Evolutionary conservation across 2,329 filamentous ascomycete genomes (phyloP), one percentile per base, ranked within the genome.

Genomic region (Aureobasidium lini): DNA sequence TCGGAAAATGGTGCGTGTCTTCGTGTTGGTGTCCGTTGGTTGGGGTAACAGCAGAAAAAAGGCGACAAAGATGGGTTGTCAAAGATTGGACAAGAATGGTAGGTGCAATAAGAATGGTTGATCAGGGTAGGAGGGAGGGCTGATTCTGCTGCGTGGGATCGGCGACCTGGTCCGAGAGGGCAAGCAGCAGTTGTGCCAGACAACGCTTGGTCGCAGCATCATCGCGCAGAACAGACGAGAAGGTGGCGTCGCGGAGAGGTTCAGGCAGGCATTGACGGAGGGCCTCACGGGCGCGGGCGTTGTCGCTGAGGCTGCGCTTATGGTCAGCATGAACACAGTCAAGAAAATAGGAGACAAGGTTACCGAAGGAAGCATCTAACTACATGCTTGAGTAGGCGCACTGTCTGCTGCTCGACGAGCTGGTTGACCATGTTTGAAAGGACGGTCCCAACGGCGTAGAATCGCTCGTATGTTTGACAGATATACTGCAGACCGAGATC

Each of bases 341-440:
- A 47, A 42, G 16, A 23, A 48, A 53, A 10, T 29, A 28, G 3
- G n/a, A 18, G 43, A 7, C 15, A 11, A 34, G 76, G 84, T 67
- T 79, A 95, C 90, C 94, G 84, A 70, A 99, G 82, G 74, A 99
- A 99, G 76, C 94, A 99, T 66, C 94, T 83, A 36, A 99, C 94
- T 60, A 99, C 94, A 71, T 99, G 94, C 82, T 99, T 99, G 28
- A 99, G 84, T 48, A 99, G 81, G 56, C 94, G 84, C 32, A 95
- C 94, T 1, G 94, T 99, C 76, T 99, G 94, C 70, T 96, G 93
- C 75, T 99, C 94, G 40, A 97, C 94, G 39, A 99, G 83, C 76
- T 97, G 93, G 57, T 88, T 91, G 60, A 99, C 94, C 94, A 99
- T 99, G 72, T 97, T 99, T 77, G 90, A 96, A 40, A 99, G 79